These are phyloP conservation scores for Begonia loranthoides DNA, from an alignment of 306 rosid genomes.

Conservation along the genomic window DNA sequence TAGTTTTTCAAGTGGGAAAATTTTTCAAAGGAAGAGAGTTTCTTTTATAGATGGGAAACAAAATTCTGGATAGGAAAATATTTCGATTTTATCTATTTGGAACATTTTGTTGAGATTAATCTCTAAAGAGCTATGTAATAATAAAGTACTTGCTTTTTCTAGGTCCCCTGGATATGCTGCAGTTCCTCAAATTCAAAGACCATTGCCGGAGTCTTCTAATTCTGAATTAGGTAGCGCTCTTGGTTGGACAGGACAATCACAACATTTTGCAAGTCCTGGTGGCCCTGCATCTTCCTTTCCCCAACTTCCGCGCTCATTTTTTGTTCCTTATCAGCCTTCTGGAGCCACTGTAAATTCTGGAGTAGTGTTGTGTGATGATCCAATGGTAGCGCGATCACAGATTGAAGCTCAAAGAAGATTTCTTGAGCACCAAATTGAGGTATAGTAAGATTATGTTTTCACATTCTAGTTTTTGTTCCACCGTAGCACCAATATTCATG, in stretches of 20 bases:
- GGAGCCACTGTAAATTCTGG: slow-evolving; percentile 20
- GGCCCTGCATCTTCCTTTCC: slow-evolving; percentile 41
- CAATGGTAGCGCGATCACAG: slow-evolving; percentile 23
- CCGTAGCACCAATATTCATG: not conserved
- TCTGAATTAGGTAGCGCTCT: slow-evolving; percentile 30
- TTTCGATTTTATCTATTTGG: too few species aligned
- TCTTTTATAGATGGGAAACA: too few species aligned
- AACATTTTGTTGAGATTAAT: too few species aligned
- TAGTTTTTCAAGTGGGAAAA: too few species aligned
- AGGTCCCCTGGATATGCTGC: slow-evolving; percentile 56
- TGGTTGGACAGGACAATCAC: slow-evolving; percentile 28
- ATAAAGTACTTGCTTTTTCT: slow-evolving; percentile 8
- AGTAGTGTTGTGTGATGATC: slow-evolving; percentile 29
- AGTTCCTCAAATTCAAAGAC: slow-evolving; percentile 34
- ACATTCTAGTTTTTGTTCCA: not conserved
- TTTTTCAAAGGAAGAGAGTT: too few species aligned
- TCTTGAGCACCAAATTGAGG: slow-evolving; percentile 61
- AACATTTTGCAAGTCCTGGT: slow-evolving; percentile 27
- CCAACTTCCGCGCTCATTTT: slow-evolving; percentile 25
- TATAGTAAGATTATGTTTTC: slow-evolving; percentile 8
- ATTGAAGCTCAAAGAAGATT: slow-evolving; percentile 51
- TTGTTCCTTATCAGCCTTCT: slow-evolving; percentile 31
- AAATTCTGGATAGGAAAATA: too few species aligned
- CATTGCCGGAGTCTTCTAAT: slow-evolving; percentile 20
- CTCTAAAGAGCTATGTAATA: too few species aligned